Percentiles rank a stretch among this genome's conserved stretches.
Evolutionary conservation across 2,329 filamentous ascomycete genomes (phyloP).

Genomic region (Microdochium trichocladiopsis): DNA sequence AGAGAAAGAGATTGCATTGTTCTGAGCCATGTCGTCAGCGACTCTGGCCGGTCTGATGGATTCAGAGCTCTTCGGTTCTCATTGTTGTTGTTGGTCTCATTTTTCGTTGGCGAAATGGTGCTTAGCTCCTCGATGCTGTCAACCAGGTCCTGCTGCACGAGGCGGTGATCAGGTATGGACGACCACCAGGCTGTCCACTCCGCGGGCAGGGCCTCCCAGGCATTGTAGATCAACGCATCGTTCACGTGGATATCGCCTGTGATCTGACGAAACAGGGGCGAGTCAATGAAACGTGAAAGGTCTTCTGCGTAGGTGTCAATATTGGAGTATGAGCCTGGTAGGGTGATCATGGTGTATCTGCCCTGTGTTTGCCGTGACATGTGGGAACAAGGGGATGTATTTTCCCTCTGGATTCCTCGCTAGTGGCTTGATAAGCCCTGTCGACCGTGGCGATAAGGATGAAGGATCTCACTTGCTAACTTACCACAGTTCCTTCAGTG

Average conservation of each 20-base stretch:
- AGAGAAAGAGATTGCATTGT: conserved; percentile 14
- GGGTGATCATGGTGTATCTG: background rate
- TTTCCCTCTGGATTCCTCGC: too few relatives aligned
- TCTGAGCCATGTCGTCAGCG: conserved; percentile 14
- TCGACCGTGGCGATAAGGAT: too few relatives aligned
- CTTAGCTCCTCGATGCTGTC: conserved; percentile 14
- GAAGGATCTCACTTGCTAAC: too few relatives aligned
- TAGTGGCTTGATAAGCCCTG: too few relatives aligned
- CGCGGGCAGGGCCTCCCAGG: conserved; percentile 18
- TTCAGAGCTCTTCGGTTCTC: too few relatives aligned
- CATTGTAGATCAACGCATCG: conserved; percentile 20
- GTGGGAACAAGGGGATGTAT: too few relatives aligned
- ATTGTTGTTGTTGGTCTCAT: background rate
- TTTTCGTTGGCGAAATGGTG: background rate
- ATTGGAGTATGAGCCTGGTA: background rate
- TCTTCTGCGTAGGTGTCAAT: conserved; percentile 13
- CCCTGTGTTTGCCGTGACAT: too few relatives aligned
- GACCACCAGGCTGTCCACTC: conserved; percentile 23
- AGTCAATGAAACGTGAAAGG: conserved; percentile 13
- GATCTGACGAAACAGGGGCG: conserved; percentile 20
- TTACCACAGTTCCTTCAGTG: too few relatives aligned
- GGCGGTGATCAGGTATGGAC: conserved; percentile 16
- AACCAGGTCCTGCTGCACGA: conserved; percentile 20
- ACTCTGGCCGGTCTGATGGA: conserved; percentile 7
- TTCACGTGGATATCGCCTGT: conserved; percentile 26